These are phyloP conservation scores for Mortierella antarctica DNA, from an alignment of 192 early-diverging fungal genomes.

Conservation along the genomic window DNA sequence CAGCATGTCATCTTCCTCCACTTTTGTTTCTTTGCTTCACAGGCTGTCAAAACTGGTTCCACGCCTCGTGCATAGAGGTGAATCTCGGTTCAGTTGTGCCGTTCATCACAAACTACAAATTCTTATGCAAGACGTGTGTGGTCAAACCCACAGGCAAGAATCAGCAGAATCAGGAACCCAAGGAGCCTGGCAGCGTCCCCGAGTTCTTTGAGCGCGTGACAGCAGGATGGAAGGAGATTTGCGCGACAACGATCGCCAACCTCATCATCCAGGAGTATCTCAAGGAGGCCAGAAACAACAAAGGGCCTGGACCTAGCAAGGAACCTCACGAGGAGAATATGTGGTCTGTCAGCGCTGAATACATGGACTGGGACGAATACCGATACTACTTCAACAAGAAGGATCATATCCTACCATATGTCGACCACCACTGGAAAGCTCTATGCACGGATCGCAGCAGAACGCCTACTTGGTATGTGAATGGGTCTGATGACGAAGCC, in stretches of 20 bases:
- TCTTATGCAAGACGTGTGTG: constrained; percentile 62
- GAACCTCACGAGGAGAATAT: constrained; percentile 44
- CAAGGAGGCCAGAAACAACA: constrained; percentile 24
- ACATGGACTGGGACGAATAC: constrained; percentile 54
- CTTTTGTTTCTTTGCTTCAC: neutral
- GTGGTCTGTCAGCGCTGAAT: constrained; percentile 42
- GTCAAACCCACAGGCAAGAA: constrained; percentile 38
- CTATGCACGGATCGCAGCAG: constrained; percentile 71
- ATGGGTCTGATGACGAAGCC: neutral
- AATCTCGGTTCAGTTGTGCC: constrained; percentile 58
- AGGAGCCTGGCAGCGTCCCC: constrained; percentile 25
- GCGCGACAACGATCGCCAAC: constrained; percentile 70
- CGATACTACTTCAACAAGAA: constrained; percentile 75
- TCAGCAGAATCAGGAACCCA: constrained; percentile 29
- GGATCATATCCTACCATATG: constrained; percentile 70
- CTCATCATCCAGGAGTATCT: constrained; percentile 65
- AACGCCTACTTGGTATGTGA: constrained; percentile 68
- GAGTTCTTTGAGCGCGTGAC: constrained; percentile 67
- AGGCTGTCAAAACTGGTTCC: constrained; percentile 77
- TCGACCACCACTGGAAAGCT: constrained; percentile 71
- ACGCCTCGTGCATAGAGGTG: constrained; percentile 62
- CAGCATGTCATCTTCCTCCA: no score
- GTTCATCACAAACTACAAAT: constrained; percentile 73
- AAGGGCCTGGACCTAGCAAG: constrained; percentile 50
- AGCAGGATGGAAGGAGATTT: constrained; percentile 76